phyloP scores from a whole-genome alignment of 1,139 yeast species.

The Saccharomyces hybrid region DNA sequence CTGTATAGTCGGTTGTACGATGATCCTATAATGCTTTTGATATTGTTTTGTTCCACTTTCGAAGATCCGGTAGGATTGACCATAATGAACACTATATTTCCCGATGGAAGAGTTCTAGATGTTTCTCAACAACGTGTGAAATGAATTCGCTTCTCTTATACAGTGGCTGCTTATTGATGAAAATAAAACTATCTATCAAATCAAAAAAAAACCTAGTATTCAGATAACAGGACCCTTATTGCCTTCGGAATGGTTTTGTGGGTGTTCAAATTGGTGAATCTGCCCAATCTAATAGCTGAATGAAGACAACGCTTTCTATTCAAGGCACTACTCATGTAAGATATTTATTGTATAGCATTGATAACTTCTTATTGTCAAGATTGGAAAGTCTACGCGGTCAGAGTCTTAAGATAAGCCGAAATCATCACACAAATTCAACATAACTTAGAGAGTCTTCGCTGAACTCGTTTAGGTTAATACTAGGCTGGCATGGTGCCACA shows the following conservation, averaged over 20 bases:
- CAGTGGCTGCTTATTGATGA: background rate
- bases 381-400: background rate
- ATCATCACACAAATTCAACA: background rate
- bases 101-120: background rate
- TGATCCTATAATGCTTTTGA: slow-evolving; percentile 41
- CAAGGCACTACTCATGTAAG: background rate
- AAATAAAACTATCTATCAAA: background rate
- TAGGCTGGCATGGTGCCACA: background rate
- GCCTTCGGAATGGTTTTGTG: background rate
- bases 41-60: slow-evolving; percentile 26
- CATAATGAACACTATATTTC: background rate
- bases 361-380: background rate
- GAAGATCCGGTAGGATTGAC: slow-evolving; percentile 6
- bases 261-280: background rate
- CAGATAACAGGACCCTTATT: background rate
- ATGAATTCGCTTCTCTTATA: background rate
- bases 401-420: background rate
- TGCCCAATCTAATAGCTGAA: background rate
- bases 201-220: background rate
- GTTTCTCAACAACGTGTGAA: background rate
- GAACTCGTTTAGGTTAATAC: background rate
- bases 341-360: background rate
- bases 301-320: background rate
- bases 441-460: background rate
- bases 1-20: slow-evolving; percentile 57